A percentile compares a stretch with the other conserved stretches of the same genome.
Conservation (phyloP, 352 stramenopile genomes). For the Globisporangium barbulae region DNA sequence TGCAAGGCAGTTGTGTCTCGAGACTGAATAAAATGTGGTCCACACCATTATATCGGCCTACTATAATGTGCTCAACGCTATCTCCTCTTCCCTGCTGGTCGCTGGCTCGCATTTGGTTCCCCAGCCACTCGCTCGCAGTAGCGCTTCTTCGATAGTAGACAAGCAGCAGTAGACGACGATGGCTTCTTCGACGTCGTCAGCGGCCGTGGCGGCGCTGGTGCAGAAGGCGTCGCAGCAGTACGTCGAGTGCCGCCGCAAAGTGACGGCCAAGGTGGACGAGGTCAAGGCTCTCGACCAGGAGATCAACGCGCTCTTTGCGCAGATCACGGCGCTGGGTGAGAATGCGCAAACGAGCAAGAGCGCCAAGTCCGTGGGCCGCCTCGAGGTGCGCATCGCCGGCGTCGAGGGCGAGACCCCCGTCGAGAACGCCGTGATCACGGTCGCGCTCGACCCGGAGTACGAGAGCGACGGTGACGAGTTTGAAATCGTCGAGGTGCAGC, state of each 20-base stretch:
- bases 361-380: constrained; percentile 69
- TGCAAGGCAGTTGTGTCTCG: too few relatives aligned
- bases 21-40: too few relatives aligned
- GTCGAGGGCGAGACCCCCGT: constrained; percentile 60
- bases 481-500: constrained; percentile 45
- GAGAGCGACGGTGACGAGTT: constrained; percentile 41
- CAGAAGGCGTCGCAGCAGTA: constrained; percentile 82
- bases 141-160: not conserved
- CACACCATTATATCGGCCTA: too few relatives aligned
- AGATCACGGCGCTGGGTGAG: constrained; percentile 60
- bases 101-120: constrained; percentile 2
- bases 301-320: constrained; percentile 67
- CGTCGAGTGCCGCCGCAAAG: constrained; percentile 71
- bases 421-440: constrained; percentile 52
- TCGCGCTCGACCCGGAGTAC: constrained; percentile 77
- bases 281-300: constrained; percentile 70
- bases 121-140: not conserved
- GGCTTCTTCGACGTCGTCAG: constrained; percentile 45
- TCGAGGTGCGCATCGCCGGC: constrained; percentile 55
- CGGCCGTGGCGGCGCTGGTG: constrained; percentile 56
- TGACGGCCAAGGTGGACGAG: constrained; percentile 78
- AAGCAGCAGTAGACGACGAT: constrained; percentile 20
- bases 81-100: too few relatives aligned
- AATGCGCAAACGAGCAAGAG: constrained; percentile 17
- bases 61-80: too few relatives aligned